phyloP scores from a whole-genome alignment of 192 early-diverging fungal species.

The Rhizophagus clarus region DNA sequence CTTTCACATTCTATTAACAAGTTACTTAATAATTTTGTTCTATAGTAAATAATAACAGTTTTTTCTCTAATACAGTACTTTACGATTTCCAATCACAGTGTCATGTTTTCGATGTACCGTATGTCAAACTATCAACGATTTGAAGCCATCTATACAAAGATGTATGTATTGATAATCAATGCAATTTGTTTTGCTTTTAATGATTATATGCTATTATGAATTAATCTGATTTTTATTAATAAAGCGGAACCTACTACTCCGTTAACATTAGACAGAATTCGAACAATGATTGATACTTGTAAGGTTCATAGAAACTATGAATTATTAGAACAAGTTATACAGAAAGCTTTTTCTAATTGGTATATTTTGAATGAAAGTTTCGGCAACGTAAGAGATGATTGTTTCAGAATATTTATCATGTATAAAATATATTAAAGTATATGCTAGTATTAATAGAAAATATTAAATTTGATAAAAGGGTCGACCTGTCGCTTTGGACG shows the following conservation, averaged over 20 bases:
- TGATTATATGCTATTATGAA: neutral
- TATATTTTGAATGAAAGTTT: conserved; percentile 66
- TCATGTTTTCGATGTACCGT: conserved; percentile 88
- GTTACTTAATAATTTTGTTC: neutral
- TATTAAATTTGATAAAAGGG: conserved; percentile 38
- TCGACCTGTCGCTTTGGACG: conserved; percentile 44
- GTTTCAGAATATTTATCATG: neutral
- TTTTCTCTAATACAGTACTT: conserved; percentile 47
- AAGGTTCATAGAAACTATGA: conserved; percentile 29
- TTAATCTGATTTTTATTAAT: neutral
- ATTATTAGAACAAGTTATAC: conserved; percentile 48
- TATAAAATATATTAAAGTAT: neutral
- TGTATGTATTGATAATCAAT: conserved; percentile 35
- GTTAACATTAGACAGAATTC: conserved; percentile 47
- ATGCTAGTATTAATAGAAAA: neutral
- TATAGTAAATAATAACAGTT: neutral
- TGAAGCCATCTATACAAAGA: conserved; percentile 44
- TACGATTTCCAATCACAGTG: conserved; percentile 71
- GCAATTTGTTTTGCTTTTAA: neutral
- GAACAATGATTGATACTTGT: conserved; percentile 43
- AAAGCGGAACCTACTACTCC: conserved; percentile 30
- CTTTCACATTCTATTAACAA: too few species aligned
- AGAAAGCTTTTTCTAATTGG: conserved; percentile 61
- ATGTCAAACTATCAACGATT: conserved; percentile 85
- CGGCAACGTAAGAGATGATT: conserved; percentile 36